These are phyloP conservation scores for Neurospora pannonica DNA, from an alignment of 495 filamentous ascomycete genomes.

Conservation along the genomic window DNA sequence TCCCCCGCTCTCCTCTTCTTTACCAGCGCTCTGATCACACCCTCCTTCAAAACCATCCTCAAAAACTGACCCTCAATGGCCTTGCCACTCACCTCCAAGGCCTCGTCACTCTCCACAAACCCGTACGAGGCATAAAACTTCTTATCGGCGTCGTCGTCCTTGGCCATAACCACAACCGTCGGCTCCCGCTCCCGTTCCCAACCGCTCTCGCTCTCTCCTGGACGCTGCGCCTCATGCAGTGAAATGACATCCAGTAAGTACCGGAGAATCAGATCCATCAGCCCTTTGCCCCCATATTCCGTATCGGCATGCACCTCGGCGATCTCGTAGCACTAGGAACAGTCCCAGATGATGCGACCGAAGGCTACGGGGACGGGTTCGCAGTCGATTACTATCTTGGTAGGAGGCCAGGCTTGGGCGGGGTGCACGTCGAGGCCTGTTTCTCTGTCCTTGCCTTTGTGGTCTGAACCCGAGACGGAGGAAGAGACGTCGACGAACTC, in stretches of 20 bases:
- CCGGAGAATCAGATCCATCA: background rate
- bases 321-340: slow-evolving; percentile 44
- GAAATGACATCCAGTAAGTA: background rate
- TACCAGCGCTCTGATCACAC: background rate
- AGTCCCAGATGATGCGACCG: slow-evolving; percentile 45
- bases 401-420: slow-evolving; percentile 23
- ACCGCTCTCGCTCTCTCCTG: background rate
- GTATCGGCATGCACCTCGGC: slow-evolving; percentile 21
- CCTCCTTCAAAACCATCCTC: background rate
- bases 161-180: background rate
- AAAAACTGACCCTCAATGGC: background rate
- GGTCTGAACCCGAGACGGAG: slow-evolving; percentile 25
- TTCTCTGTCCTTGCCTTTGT: background rate
- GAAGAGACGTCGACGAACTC: slow-evolving; percentile 23
- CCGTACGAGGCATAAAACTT: background rate
- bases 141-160: background rate
- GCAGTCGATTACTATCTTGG: background rate
- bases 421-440: slow-evolving; percentile 25
- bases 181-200: background rate
- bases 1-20: background rate
- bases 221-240: background rate
- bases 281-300: background rate
- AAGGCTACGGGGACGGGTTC: slow-evolving; percentile 28
- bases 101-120: background rate
- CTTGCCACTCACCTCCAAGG: background rate